phyloP scores from a whole-genome alignment of 2,329 filamentous ascomycete genomes.

The Penicillium brevicompactum region DNA sequence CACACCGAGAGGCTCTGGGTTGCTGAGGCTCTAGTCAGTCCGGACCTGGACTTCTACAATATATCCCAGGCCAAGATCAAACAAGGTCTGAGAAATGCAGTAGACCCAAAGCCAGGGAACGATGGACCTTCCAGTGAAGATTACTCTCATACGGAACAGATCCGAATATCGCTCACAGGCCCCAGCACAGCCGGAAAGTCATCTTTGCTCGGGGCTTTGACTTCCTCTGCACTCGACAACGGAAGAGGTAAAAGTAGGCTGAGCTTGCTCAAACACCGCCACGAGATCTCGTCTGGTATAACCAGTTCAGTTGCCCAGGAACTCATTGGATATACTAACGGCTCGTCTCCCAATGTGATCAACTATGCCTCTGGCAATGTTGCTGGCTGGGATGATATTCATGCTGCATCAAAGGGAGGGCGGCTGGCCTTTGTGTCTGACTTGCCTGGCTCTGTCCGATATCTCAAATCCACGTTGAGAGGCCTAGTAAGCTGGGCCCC shows the following conservation, averaged over 20 bases:
- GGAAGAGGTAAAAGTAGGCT: constrained; percentile 87
- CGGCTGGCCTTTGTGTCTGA: constrained; percentile 87
- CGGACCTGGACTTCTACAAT: constrained; percentile 59
- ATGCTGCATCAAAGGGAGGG: constrained; percentile 70
- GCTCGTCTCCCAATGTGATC: constrained; percentile 44
- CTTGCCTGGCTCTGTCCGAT: constrained; percentile 87
- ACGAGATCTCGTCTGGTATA: constrained; percentile 87
- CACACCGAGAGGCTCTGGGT: constrained; percentile 71
- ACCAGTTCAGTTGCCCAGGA: constrained; percentile 96
- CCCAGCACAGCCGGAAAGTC: constrained; percentile 93
- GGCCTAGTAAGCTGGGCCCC: constrained; percentile 95
- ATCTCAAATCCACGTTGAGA: constrained; percentile 82
- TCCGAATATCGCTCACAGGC: constrained; percentile 84
- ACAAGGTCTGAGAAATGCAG: background rate
- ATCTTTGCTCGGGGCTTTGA: constrained; percentile 82
- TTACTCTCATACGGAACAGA: constrained; percentile 66
- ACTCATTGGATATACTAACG: constrained; percentile 74
- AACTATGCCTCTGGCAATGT: constrained; percentile 88
- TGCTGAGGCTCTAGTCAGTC: constrained; percentile 84
- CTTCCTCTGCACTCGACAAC: constrained; percentile 86
- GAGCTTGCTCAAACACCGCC: constrained; percentile 85
- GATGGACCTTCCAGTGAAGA: constrained; percentile 22
- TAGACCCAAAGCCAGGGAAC: background rate
- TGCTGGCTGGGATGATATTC: constrained; percentile 92
- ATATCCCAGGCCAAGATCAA: constrained; percentile 16